Conservation (phyloP, 1,284 basidiomycete species). For the Trichosporon coremiiforme region DNA sequence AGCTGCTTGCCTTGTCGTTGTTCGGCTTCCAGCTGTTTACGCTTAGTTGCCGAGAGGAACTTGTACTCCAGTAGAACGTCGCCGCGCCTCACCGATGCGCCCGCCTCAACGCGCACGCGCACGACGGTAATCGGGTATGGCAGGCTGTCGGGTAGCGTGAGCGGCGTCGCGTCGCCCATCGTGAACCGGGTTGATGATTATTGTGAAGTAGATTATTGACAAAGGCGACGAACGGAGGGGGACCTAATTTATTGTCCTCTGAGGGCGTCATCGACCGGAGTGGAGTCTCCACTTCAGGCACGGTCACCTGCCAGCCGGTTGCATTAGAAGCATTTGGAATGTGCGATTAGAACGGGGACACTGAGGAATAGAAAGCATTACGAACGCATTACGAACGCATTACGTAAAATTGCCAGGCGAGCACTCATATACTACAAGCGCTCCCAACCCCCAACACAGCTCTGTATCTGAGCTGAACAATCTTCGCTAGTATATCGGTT, state of each 20-base stretch:
- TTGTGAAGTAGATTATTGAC: not conserved
- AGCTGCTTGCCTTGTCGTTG: conserved; percentile 30
- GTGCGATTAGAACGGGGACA: not conserved
- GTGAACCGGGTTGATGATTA: not conserved
- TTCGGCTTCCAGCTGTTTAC: conserved; percentile 29
- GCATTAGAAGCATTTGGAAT: not conserved
- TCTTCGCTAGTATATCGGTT: conserved; percentile 20
- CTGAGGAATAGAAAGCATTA: no score
- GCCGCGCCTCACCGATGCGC: conserved; percentile 65
- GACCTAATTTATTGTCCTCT: not conserved
- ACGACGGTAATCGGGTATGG: conserved; percentile 78
- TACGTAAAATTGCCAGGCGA: no score
- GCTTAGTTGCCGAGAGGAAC: conserved; percentile 58
- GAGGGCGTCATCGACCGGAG: conserved; percentile 14
- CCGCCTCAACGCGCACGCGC: conserved; percentile 63
- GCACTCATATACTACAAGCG: not conserved
- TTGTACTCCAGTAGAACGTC: conserved; percentile 76
- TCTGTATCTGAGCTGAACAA: not conserved
- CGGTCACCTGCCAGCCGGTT: no score
- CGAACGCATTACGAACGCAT: no score
- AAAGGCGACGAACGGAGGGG: not conserved
- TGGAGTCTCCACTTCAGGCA: conserved; percentile 10
- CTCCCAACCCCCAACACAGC: not conserved
- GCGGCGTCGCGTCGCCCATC: conserved; percentile 47
- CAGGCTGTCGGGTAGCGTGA: conserved; percentile 65